A percentile compares a stretch with the other conserved stretches of the same genome.
Evolutionary conservation across 352 stramenopile species (phyloP).

Genomic region (Phytopythium cucurbitacearum): DNA sequence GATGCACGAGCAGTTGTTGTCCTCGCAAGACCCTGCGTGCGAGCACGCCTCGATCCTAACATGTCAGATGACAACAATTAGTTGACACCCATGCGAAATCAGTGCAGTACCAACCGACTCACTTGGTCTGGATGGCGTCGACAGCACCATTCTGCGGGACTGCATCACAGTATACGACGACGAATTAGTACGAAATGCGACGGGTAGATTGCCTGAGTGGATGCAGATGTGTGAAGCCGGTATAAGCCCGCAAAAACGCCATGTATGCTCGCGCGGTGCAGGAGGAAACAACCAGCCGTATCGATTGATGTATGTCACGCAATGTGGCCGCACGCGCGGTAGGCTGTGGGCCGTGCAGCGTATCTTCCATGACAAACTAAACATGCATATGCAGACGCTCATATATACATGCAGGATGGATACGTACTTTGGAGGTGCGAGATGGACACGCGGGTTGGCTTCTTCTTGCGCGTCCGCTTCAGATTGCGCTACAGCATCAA

Average conservation of each 20-base stretch:
- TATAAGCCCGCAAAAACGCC: slow-evolving; percentile 15
- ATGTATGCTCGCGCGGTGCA: slow-evolving; percentile 17
- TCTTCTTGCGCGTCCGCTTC: slow-evolving; percentile 46
- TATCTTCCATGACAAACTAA: slow-evolving; percentile 50
- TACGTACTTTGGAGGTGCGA: slow-evolving; percentile 65
- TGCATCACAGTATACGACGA: slow-evolving; percentile 7
- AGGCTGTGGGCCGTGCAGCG: slow-evolving; percentile 35
- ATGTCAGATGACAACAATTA: background rate
- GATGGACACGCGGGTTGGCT: slow-evolving; percentile 58
- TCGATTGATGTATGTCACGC: slow-evolving; percentile 43
- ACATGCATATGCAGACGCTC: slow-evolving; percentile 8
- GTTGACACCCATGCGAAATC: background rate
- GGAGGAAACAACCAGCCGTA: slow-evolving; percentile 18
- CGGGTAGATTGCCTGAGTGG: background rate
- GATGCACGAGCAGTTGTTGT: slow-evolving; percentile 85
- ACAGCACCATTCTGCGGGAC: slow-evolving; percentile 34
- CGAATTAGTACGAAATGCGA: background rate
- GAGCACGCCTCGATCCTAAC: slow-evolving; percentile 80
- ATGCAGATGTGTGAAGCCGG: slow-evolving; percentile 14
- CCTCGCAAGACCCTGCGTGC: slow-evolving; percentile 82
- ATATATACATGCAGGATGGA: slow-evolving; percentile 4
- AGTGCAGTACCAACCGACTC: slow-evolving; percentile 4
- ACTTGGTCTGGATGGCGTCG: slow-evolving; percentile 54
- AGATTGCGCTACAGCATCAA: slow-evolving; percentile 17
- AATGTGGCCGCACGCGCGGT: slow-evolving; percentile 35